phyloP scores from a whole-genome alignment of 352 stramenopile species.

The Thalassiosira hispida region DNA sequence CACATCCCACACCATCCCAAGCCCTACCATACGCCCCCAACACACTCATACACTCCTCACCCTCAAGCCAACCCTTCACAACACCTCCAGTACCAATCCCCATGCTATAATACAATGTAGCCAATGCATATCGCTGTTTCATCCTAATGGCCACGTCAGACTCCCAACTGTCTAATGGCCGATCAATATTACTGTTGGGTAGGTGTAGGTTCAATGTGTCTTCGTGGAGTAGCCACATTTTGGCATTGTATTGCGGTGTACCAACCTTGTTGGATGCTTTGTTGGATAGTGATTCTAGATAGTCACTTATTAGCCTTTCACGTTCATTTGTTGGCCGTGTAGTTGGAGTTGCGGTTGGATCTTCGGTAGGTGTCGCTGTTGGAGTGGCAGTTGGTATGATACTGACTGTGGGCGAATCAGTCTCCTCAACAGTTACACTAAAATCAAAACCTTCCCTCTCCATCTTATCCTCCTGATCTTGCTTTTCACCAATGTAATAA shows the following conservation, averaged over 20 bases:
- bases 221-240: conserved; percentile 59
- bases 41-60: conserved; percentile 66
- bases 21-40: conserved; percentile 37
- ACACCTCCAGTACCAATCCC: conserved; percentile 45
- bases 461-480: background rate
- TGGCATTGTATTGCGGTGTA: conserved; percentile 56
- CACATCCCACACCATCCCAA: conserved; percentile 69
- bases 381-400: conserved; percentile 4
- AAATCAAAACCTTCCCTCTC: background rate
- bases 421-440: background rate
- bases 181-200: background rate
- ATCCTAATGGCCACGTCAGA: conserved; percentile 39
- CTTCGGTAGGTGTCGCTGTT: background rate
- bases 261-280: conserved; percentile 6
- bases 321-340: conserved; percentile 15
- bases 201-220: conserved; percentile 44
- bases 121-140: conserved; percentile 71
- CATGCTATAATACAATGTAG: conserved; percentile 70
- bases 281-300: conserved; percentile 12
- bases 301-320: conserved; percentile 31
- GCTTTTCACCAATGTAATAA: conserved; percentile 7
- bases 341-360: conserved; percentile 8
- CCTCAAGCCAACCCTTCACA: conserved; percentile 66
- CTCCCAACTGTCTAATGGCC: conserved; percentile 17
- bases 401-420: conserved; percentile 14